Conservation (phyloP, 1,139 yeast species). For the Cylindricascospora bacillispora region DNA sequence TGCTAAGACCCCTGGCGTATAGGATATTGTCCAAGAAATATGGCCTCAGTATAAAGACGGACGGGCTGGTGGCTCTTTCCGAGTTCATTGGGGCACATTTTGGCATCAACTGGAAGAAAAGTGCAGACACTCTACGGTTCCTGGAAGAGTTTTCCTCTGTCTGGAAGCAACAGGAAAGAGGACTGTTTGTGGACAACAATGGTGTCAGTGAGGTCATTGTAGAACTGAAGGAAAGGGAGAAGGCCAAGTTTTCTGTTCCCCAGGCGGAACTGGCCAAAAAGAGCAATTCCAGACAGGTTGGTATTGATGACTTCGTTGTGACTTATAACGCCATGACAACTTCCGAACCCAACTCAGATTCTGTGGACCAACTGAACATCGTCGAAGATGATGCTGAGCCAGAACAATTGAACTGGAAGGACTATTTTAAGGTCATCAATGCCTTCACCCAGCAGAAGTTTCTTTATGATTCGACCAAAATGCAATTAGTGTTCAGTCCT, state of each 20-base stretch:
- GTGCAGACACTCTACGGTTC: slow-evolving; percentile 50
- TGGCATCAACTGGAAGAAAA: slow-evolving; percentile 74
- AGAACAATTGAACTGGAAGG: slow-evolving; percentile 45
- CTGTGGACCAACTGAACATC: slow-evolving; percentile 7
- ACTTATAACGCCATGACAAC: no score
- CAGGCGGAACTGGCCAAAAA: background rate
- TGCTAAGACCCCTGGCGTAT: slow-evolving; percentile 83
- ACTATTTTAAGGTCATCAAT: slow-evolving; percentile 54
- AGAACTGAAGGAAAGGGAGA: slow-evolving; percentile 33
- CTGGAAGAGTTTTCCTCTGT: slow-evolving; percentile 66
- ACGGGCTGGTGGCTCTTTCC: slow-evolving; percentile 65
- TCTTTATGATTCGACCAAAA: slow-evolving; percentile 50
- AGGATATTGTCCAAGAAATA: slow-evolving; percentile 82
- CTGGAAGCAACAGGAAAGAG: slow-evolving; percentile 87
- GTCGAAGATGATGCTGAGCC: background rate
- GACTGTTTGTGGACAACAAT: slow-evolving; percentile 68
- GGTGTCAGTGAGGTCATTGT: slow-evolving; percentile 52
- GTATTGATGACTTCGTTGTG: no score
- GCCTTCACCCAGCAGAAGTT: slow-evolving; percentile 57
- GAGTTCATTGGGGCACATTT: slow-evolving; percentile 59
- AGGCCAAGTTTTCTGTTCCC: slow-evolving; percentile 4
- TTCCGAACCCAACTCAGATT: background rate
- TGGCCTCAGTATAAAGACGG: slow-evolving; percentile 79
- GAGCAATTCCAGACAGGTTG: background rate
- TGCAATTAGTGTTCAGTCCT: slow-evolving; percentile 40